These are phyloP conservation scores for Dendryphion nanum DNA, from an alignment of 2,329 filamentous ascomycete genomes.

Conservation along the genomic window DNA sequence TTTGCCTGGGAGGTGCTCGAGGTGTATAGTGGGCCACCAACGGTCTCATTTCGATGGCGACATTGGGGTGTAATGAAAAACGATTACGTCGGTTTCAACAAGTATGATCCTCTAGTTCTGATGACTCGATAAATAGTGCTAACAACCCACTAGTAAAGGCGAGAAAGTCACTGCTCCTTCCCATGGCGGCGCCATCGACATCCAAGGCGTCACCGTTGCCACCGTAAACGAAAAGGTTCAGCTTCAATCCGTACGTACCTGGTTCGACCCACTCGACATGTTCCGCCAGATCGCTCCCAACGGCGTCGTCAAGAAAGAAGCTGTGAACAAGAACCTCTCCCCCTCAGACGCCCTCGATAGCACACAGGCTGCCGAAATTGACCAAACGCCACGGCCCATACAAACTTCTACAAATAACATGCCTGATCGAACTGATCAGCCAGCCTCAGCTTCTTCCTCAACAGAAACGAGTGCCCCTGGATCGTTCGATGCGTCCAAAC, in stretches of 20 bases:
- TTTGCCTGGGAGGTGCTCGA: slow-evolving; percentile 72
- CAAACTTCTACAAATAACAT: no score
- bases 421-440: no score
- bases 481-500: no score
- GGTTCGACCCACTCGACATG: slow-evolving; percentile 66
- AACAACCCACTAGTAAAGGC: no score
- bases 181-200: slow-evolving; percentile 61
- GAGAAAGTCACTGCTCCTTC: slow-evolving; percentile 63
- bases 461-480: no score
- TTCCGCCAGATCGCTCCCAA: slow-evolving; percentile 61
- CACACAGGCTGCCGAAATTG: no score
- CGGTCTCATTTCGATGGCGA: no score
- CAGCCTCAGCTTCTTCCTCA: no score
- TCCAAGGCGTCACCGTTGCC: slow-evolving; percentile 63
- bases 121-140: no score
- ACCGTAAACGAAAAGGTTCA: slow-evolving; percentile 61
- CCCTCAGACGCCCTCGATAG: slow-evolving; percentile 27
- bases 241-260: slow-evolving; percentile 60
- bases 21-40: no score
- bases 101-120: slow-evolving; percentile 45
- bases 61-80: no score
- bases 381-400: slow-evolving; percentile 8
- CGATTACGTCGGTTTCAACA: slow-evolving; percentile 65
- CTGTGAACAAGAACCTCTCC: slow-evolving; percentile 35
- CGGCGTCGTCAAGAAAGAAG: slow-evolving; percentile 48